These are phyloP conservation scores for Penicillium sp. DNA, from an alignment of 2,329 filamentous ascomycete species.

Conservation along the genomic window DNA sequence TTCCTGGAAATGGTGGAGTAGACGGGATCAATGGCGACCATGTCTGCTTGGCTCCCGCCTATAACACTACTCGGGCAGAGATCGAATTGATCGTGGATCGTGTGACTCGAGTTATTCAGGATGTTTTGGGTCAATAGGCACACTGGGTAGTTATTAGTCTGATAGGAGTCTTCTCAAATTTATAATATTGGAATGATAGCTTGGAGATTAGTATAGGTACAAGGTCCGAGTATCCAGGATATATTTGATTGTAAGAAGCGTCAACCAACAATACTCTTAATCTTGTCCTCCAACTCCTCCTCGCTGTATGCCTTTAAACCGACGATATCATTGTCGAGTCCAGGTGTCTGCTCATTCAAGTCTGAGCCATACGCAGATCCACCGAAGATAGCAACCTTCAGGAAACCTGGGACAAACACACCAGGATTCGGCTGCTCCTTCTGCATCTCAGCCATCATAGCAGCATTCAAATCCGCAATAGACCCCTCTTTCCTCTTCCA, in stretches of 20 bases:
- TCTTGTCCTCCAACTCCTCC: neutral
- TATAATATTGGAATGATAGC: neutral
- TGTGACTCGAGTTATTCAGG: slow-evolving; percentile 43
- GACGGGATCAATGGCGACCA: slow-evolving; percentile 57
- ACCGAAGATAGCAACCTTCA: slow-evolving; percentile 1
- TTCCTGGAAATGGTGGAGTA: slow-evolving; percentile 53
- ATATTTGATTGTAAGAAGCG: neutral
- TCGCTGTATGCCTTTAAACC: neutral
- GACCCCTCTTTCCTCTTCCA: neutral
- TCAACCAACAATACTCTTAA: neutral
- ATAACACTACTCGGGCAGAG: slow-evolving; percentile 51
- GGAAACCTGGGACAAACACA: neutral
- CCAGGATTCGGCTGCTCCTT: neutral
- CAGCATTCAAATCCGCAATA: neutral
- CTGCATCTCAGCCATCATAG: neutral
- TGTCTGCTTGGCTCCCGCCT: slow-evolving; percentile 56
- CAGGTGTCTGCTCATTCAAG: neutral
- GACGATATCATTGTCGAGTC: neutral
- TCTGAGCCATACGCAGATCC: slow-evolving; percentile 1
- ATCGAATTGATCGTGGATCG: slow-evolving; percentile 52
- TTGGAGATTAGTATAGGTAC: neutral
- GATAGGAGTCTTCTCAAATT: neutral
- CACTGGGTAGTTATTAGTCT: neutral
- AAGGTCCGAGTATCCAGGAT: too few relatives aligned
- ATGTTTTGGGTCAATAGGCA: slow-evolving; percentile 24